These are phyloP conservation scores for Coemansia sp. DNA, from an alignment of 192 early-diverging fungal species.

Conservation along the genomic window DNA sequence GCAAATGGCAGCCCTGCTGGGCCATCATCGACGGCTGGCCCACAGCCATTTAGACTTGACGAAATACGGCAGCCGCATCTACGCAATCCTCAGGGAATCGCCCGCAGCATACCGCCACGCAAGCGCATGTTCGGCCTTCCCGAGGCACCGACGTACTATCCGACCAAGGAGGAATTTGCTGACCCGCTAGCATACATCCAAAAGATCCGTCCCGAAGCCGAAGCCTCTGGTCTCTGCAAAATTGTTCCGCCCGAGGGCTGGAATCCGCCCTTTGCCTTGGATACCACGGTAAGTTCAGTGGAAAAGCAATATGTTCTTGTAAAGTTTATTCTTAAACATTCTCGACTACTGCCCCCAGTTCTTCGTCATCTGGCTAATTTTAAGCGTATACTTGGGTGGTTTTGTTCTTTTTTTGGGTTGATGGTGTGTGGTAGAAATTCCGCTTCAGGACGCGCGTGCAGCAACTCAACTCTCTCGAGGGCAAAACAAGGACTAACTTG, in stretches of 20 bases:
- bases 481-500: slow-evolving; percentile 78
- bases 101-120: slow-evolving; percentile 24
- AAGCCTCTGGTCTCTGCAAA: slow-evolving; percentile 86
- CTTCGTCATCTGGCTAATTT: background rate
- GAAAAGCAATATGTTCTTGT: slow-evolving; percentile 32
- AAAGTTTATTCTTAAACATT: slow-evolving; percentile 3
- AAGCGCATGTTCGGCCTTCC: slow-evolving; percentile 70
- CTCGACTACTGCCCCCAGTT: slow-evolving; percentile 7
- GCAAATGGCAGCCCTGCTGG: slow-evolving; percentile 8
- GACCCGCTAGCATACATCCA: slow-evolving; percentile 87
- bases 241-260: slow-evolving; percentile 89
- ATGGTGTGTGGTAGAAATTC: slow-evolving; percentile 65
- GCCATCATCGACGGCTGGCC: background rate
- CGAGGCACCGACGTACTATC: slow-evolving; percentile 78
- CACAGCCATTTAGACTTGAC: slow-evolving; percentile 32
- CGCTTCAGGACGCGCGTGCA: slow-evolving; percentile 88
- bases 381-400: background rate
- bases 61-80: slow-evolving; percentile 29
- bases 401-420: slow-evolving; percentile 10
- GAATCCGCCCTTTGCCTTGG: slow-evolving; percentile 84
- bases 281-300: slow-evolving; percentile 63
- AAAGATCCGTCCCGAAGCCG: slow-evolving; percentile 72
- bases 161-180: slow-evolving; percentile 77
- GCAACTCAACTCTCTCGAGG: slow-evolving; percentile 90
- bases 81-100: slow-evolving; percentile 34